Percentiles rank a stretch among this genome's conserved stretches.
Evolutionary conservation across 2,329 filamentous ascomycete species (phyloP).

Genomic region (Cladorrhinum sp.): DNA sequence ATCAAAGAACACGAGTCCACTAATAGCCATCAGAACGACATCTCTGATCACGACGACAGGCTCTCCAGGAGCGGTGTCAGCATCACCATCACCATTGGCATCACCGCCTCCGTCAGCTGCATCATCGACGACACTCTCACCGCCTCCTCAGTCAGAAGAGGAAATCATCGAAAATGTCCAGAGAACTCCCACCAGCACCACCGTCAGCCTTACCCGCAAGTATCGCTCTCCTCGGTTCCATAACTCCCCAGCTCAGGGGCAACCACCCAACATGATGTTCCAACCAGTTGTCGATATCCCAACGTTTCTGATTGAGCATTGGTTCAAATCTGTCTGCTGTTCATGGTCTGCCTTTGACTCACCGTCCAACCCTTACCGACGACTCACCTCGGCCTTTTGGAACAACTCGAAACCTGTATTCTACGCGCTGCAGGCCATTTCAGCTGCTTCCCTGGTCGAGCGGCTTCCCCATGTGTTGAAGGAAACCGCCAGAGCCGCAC

Average conservation of each 20-base stretch:
- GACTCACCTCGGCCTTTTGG: conserved; percentile 27
- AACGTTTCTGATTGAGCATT: conserved; percentile 31
- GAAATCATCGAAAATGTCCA: neutral
- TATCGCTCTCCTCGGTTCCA: neutral
- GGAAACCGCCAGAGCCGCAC: conserved; percentile 25
- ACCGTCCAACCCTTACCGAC: conserved; percentile 27
- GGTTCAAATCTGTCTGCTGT: conserved; percentile 31
- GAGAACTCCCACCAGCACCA: neutral
- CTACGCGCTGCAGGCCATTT: conserved; percentile 30
- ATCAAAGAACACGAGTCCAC: neutral
- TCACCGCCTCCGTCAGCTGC: conserved; percentile 13
- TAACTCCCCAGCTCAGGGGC: neutral
- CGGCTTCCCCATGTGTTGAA: conserved; percentile 27
- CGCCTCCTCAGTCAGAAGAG: conserved; percentile 10
- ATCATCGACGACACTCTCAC: conserved; percentile 12
- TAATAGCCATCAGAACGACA: neutral
- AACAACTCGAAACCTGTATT: conserved; percentile 26
- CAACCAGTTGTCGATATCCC: conserved; percentile 29
- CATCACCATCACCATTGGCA: conserved; percentile 6
- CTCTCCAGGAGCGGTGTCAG: neutral
- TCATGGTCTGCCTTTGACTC: conserved; percentile 32
- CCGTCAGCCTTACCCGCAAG: neutral
- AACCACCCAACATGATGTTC: conserved; percentile 15
- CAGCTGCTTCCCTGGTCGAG: conserved; percentile 30
- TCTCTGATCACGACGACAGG: neutral